Evolutionary conservation across 257 asterid species (phyloP).

Genomic region (Primulina huaijiensis): DNA sequence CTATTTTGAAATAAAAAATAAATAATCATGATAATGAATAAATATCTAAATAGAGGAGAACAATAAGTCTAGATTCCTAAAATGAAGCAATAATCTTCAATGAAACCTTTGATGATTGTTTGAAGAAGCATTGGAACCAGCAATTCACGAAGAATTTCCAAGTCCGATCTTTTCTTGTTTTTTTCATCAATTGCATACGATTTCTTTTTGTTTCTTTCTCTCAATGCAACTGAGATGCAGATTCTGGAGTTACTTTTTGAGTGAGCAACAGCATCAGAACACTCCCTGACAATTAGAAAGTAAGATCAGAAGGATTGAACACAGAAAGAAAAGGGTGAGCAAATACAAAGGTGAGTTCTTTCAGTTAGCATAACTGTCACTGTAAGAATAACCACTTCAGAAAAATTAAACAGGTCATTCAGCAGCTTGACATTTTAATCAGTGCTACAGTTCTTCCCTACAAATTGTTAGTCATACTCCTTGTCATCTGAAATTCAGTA

Average conservation of each 20-base stretch:
- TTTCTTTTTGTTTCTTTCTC: constrained; percentile 28
- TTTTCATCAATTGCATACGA: constrained; percentile 29
- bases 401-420: constrained; percentile 5
- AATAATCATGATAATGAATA: constrained; percentile 4
- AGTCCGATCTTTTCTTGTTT: constrained; percentile 22
- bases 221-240: constrained; percentile 61
- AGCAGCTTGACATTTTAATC: constrained; percentile 11
- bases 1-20: constrained; percentile 1
- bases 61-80: background rate
- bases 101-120: constrained; percentile 75
- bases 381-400: constrained; percentile 7
- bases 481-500: background rate
- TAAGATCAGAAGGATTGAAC: constrained; percentile 27
- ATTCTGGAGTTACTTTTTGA: constrained; percentile 29
- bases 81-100: constrained; percentile 14
- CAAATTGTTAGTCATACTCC: too few species aligned
- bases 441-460: constrained; percentile 9
- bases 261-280: constrained; percentile 43
- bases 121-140: constrained; percentile 70
- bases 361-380: constrained; percentile 17
- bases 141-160: constrained; percentile 55
- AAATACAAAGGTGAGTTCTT: background rate
- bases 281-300: constrained; percentile 47
- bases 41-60: constrained; percentile 7
- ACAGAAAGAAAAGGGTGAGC: background rate